Percentiles rank a stretch among this genome's conserved stretches.
phyloP scores from a whole-genome alignment of 805 yeast genomes.

The Lachancea mirantina region DNA sequence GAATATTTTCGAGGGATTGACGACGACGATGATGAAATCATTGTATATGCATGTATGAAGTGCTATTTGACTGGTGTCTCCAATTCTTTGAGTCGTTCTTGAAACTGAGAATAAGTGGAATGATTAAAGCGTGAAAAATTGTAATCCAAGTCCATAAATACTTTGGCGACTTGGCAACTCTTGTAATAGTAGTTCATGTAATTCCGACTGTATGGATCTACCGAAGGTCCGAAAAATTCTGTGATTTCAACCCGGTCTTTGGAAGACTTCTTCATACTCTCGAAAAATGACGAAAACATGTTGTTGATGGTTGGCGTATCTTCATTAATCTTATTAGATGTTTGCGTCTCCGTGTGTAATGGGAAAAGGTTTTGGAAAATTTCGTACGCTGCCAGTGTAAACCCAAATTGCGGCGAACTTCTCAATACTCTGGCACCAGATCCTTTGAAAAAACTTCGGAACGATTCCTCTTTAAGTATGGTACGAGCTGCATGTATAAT shows the following conservation, averaged over 20 bases:
- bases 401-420: conserved; percentile 97
- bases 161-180: conserved; percentile 53
- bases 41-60: background rate
- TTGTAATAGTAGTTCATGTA: conserved; percentile 42
- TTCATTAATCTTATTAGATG: conserved; percentile 5
- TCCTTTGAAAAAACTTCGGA: conserved; percentile 87
- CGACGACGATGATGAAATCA: background rate
- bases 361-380: conserved; percentile 76
- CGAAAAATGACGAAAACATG: conserved; percentile 18
- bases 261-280: conserved; percentile 12
- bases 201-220: conserved; percentile 36
- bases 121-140: conserved; percentile 51
- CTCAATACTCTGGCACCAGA: conserved; percentile 90
- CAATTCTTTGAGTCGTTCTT: conserved; percentile 22
- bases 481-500: conserved; percentile 69
- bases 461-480: conserved; percentile 76
- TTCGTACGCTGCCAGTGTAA: conserved; percentile 96
- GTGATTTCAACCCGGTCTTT: conserved; percentile 7
- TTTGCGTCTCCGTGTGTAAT: conserved; percentile 30
- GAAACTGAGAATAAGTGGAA: conserved; percentile 38
- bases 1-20: conserved; percentile 18
- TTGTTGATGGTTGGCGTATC: conserved; percentile 22
- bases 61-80: conserved; percentile 6
- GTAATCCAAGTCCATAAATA: conserved; percentile 56
- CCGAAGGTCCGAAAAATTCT: conserved; percentile 23